Base-by-base conservation (phyloP, 352 stramenopile species). In the Pythium periplocum region DNA sequence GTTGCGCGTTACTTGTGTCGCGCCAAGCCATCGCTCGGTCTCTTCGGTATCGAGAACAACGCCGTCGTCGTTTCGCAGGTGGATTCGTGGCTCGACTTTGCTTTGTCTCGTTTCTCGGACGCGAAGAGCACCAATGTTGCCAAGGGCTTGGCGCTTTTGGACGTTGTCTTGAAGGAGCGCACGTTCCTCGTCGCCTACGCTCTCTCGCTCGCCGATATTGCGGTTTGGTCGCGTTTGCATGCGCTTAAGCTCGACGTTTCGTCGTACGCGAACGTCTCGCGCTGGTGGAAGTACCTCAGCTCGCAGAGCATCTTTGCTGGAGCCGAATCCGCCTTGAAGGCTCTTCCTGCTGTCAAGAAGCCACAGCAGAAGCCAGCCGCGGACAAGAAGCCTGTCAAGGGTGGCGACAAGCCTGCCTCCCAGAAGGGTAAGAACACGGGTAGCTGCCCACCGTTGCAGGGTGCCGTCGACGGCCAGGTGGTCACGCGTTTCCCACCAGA, bases 401-500 rank as follows among this genome's bases (percentile, higher is more conserved):
- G 17, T 17, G 55, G 31, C 7, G 35, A 41, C 36, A 69, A 67
- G 45, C 57, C 46, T 7, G 43, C 61, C 57, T 71, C 59, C 38
- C 68, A 79, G 38, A 91, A 91, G 70, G 69, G 66, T 54, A 92
- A 94, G 66, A 88, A 87, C 36, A 81, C 66, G 4, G 96, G 96
- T 31, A 97, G 83, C 67, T 98, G 84, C 66, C 90, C 82, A 34
- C 83, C 91, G 7, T 75, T 99, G 40, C 94, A 98, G 68, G 96
- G 93, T 59, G 97, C 95, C 37, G 82, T 96, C 26, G 82, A 87
- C 3, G 97, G 97, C 46, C 83, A 98, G 57, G 96, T 99, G 34
- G 89, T 98, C 5, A 99, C 97, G 48, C 89, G 98, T 4, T 99
- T 99, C 57, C 97, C 97, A 10, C 98, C 98, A 3, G 97, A 99